These are phyloP conservation scores for Mycena albidolilacea DNA, from an alignment of 768 basidiomycete species.

Conservation along the genomic window DNA sequence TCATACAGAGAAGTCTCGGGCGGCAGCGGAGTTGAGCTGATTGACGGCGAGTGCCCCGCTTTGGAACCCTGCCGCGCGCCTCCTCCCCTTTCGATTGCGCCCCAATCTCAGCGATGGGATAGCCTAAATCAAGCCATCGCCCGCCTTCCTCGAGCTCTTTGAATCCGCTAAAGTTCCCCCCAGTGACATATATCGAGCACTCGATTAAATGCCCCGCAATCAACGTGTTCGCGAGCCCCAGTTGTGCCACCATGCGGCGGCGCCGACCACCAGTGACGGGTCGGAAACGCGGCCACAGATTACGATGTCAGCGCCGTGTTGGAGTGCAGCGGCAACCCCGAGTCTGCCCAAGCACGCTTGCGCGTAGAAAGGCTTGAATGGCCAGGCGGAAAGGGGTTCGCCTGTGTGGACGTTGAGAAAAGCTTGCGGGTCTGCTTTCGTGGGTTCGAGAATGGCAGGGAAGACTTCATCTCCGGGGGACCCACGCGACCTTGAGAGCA, in stretches of 20 bases:
- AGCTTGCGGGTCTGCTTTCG: conserved; percentile 14
- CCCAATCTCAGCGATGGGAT: conserved; percentile 37
- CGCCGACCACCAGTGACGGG: conserved; percentile 36
- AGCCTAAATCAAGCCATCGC: conserved; percentile 36
- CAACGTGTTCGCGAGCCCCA: conserved; percentile 38
- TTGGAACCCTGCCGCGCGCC: conserved; percentile 53
- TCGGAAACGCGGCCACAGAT: conserved; percentile 38
- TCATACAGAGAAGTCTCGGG: conserved; percentile 67
- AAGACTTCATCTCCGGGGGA: conserved; percentile 40
- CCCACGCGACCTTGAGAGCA: conserved; percentile 34
- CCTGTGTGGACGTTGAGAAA: conserved; percentile 32
- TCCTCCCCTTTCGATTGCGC: conserved; percentile 42
- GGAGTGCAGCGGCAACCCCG: conserved; percentile 36
- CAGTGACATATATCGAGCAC: conserved; percentile 39
- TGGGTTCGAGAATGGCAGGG: conserved; percentile 25
- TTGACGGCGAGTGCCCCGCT: conserved; percentile 71
- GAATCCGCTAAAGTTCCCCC: conserved; percentile 39
- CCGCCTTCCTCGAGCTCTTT: conserved; percentile 36
- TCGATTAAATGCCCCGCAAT: conserved; percentile 39
- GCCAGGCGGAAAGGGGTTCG: conserved; percentile 34
- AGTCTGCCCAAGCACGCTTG: conserved; percentile 38
- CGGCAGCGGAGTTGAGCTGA: conserved; percentile 73
- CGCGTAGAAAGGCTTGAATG: conserved; percentile 36
- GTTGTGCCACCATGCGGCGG: conserved; percentile 40
- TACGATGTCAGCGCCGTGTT: conserved; percentile 38